Conservation (phyloP, 1,284 basidiomycete species). For the Microbotryum silenes-acaulis region DNA sequence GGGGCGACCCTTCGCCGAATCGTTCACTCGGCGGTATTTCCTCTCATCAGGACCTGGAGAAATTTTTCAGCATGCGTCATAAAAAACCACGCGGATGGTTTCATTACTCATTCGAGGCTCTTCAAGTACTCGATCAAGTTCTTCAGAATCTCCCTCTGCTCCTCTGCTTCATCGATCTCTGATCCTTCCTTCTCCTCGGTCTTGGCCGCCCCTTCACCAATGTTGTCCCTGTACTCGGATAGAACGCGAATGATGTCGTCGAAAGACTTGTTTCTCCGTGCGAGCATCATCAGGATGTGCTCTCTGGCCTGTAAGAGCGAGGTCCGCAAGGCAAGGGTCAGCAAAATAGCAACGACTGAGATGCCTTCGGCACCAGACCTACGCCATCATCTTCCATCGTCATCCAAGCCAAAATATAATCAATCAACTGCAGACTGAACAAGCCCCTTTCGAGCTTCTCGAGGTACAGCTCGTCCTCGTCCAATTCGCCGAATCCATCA, state of each 20-base stretch:
- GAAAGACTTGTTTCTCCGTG: conserved; percentile 59
- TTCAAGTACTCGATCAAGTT: conserved; percentile 58
- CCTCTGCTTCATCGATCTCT: conserved; percentile 35
- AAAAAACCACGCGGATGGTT: not conserved
- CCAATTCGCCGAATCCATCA: conserved; percentile 54
- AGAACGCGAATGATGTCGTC: conserved; percentile 59
- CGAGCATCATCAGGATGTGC: conserved; percentile 67
- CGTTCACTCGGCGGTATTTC: no score
- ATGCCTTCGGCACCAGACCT: conserved; percentile 37
- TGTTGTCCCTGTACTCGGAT: conserved; percentile 60
- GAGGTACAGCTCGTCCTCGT: conserved; percentile 73
- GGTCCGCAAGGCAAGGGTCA: not conserved
- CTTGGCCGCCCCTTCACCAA: conserved; percentile 47
- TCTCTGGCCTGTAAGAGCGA: conserved; percentile 54
- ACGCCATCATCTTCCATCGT: conserved; percentile 98
- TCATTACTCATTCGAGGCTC: conserved; percentile 11
- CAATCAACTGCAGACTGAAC: conserved; percentile 79
- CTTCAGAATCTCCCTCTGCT: conserved; percentile 59
- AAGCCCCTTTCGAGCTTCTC: conserved; percentile 75
- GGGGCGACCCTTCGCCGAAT: no score
- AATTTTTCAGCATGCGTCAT: no score
- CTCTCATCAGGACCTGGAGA: no score
- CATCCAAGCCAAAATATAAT: conserved; percentile 91
- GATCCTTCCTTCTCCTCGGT: not conserved
- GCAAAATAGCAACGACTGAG: conserved; percentile 24